These are phyloP conservation scores for Botrytis byssoidea DNA, from an alignment of 2,329 filamentous ascomycete genomes.

Conservation along the genomic window DNA sequence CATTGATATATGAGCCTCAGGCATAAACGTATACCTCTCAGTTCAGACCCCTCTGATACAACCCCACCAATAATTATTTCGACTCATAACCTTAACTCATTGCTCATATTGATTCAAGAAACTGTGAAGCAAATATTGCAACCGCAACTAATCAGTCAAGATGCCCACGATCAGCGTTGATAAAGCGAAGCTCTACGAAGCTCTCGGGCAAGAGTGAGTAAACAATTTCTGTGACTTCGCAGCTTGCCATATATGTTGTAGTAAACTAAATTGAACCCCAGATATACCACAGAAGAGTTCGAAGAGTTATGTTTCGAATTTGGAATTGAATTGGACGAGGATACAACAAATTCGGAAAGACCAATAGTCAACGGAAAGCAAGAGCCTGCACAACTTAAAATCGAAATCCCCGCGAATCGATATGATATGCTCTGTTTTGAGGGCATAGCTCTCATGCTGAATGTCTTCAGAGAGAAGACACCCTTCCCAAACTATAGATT, in stretches of 20 bases:
- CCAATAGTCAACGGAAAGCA: constrained; percentile 75
- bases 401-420: constrained; percentile 95
- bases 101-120: constrained; percentile 5
- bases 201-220: constrained; percentile 79
- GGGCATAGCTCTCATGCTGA: constrained; percentile 91
- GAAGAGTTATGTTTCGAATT: constrained; percentile 99
- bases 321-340: constrained; percentile 92
- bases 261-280: constrained; percentile 41
- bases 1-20: neutral
- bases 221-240: constrained; percentile 27
- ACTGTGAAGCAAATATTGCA: constrained; percentile 10
- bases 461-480: constrained; percentile 82
- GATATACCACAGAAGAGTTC: constrained; percentile 90
- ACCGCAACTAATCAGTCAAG: constrained; percentile 38
- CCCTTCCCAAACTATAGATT: constrained; percentile 77
- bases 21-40: neutral
- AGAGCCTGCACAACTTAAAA: constrained; percentile 91
- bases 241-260: neutral
- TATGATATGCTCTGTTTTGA: constrained; percentile 97
- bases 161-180: constrained; percentile 98
- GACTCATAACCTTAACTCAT: constrained; percentile 15
- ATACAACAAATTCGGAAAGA: constrained; percentile 56
- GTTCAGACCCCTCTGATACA: constrained; percentile 17
- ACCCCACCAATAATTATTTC: constrained; percentile 21
- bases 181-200: constrained; percentile 93